Conservation (phyloP, 345 rosid species). For the Viola odorata region DNA sequence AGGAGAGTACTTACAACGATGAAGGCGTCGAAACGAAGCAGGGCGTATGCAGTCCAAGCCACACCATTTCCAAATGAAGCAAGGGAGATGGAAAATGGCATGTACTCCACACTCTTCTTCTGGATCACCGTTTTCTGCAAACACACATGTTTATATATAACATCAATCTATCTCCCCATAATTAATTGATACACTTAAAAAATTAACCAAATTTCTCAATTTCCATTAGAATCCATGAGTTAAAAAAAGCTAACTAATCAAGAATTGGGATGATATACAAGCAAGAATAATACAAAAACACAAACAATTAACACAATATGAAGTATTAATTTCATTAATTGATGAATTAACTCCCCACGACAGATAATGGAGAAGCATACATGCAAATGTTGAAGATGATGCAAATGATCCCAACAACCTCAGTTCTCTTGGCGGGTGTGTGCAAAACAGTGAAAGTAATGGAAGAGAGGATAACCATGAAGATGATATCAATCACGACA, state of each 20-base stretch:
- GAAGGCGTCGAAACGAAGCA: constrained; percentile 64
- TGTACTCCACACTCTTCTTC: constrained; percentile 82
- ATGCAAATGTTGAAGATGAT: constrained; percentile 60
- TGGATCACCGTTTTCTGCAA: constrained; percentile 72
- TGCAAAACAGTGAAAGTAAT: constrained; percentile 44
- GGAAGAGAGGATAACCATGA: constrained; percentile 26
- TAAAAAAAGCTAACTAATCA: not conserved
- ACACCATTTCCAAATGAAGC: constrained; percentile 59
- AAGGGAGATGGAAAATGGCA: constrained; percentile 80
- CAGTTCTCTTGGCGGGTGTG: constrained; percentile 36
- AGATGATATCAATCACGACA: constrained; percentile 31
- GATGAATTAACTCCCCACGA: constrained; percentile 49
- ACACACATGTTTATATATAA: not conserved
- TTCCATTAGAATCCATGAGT: too few relatives aligned
- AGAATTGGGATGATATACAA: not conserved
- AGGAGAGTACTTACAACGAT: constrained; percentile 40
- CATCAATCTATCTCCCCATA: too few relatives aligned
- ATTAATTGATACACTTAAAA: too few relatives aligned
- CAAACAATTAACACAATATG: not conserved
- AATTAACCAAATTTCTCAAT: too few relatives aligned
- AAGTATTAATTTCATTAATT: not conserved
- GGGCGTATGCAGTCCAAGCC: constrained; percentile 66
- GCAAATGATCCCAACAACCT: constrained; percentile 54
- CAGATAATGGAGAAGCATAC: constrained; percentile 79
- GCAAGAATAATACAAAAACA: not conserved